Conservation (phyloP, 768 basidiomycete species). For the Grammothele lineata region DNA sequence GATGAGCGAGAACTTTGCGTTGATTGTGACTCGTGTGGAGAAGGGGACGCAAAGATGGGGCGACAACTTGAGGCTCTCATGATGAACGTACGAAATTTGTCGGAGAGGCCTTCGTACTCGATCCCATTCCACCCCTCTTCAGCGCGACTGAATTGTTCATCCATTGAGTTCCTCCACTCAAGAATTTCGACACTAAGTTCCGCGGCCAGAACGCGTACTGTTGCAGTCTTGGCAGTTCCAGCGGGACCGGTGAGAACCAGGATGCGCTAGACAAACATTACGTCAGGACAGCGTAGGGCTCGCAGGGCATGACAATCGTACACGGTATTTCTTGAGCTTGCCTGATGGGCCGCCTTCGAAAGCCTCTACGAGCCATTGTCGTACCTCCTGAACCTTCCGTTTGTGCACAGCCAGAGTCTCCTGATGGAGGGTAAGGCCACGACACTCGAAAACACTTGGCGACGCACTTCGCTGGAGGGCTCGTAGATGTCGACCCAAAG, state of each 20-base stretch:
- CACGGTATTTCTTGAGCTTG: constrained; percentile 69
- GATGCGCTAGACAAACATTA: constrained; percentile 54
- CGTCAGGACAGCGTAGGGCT: background rate
- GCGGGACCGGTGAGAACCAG: constrained; percentile 85
- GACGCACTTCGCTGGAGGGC: constrained; percentile 25
- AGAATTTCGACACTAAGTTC: constrained; percentile 77
- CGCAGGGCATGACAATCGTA: constrained; percentile 31
- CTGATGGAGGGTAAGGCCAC: constrained; percentile 28
- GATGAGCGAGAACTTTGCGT: constrained; percentile 2
- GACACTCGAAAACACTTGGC: background rate
- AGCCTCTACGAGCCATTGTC: constrained; percentile 71
- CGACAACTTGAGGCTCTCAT: constrained; percentile 60
- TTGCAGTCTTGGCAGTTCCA: constrained; percentile 88
- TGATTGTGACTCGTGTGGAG: constrained; percentile 1
- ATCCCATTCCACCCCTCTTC: constrained; percentile 10
- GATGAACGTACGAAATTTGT: constrained; percentile 76
- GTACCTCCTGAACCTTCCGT: constrained; percentile 73
- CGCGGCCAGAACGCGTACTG: constrained; percentile 65
- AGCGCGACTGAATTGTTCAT: constrained; percentile 35
- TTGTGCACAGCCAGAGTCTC: constrained; percentile 77
- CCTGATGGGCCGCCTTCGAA: constrained; percentile 62
- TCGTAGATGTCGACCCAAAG: constrained; percentile 34
- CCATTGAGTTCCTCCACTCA: constrained; percentile 78
- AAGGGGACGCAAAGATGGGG: constrained; percentile 38
- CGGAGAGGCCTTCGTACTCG: constrained; percentile 46